Conservation (phyloP, 495 filamentous ascomycete species). For the Talaromyces trachyspermus region DNA sequence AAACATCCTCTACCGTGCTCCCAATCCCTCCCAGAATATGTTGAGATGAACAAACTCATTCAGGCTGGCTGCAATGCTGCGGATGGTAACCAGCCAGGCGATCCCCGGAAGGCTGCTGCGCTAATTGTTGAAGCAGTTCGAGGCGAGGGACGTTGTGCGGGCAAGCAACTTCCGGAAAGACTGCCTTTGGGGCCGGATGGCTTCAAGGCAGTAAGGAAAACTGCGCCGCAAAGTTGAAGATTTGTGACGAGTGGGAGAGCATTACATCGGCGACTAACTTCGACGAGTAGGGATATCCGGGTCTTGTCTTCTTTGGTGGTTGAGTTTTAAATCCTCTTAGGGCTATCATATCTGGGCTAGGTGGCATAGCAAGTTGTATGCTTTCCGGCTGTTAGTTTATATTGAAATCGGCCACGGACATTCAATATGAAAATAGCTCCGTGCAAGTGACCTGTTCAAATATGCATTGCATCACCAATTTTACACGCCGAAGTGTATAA, state of each 20-base stretch:
- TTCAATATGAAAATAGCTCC: too few relatives aligned
- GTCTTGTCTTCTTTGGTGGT: too few relatives aligned
- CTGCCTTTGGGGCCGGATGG: conserved; percentile 24
- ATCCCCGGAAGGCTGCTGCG: conserved; percentile 10
- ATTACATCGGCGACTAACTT: too few relatives aligned
- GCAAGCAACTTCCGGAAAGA: conserved; percentile 16
- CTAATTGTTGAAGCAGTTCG: conserved; percentile 23
- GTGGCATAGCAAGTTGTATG: too few relatives aligned
- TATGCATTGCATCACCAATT: too few relatives aligned
- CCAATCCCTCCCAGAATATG: conserved; percentile 4
- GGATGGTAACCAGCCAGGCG: conserved; percentile 11
- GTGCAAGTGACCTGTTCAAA: too few relatives aligned
- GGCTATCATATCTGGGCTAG: too few relatives aligned
- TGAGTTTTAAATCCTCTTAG: too few relatives aligned
- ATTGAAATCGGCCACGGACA: too few relatives aligned
- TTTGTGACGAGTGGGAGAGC: conserved; percentile 22
- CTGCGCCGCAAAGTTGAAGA: conserved; percentile 16
- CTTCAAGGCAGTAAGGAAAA: conserved; percentile 16
- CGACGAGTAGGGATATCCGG: too few relatives aligned
- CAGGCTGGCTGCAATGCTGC: not conserved
- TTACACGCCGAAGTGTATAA: too few relatives aligned
- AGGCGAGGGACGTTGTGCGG: conserved; percentile 21
- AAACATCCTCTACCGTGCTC: conserved; percentile 2
- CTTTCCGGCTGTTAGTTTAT: too few relatives aligned
- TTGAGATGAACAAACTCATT: conserved; percentile 2